A percentile compares a stretch with the other conserved stretches of the same genome.
phyloP scores from a whole-genome alignment of 2,329 filamentous ascomycete genomes.

The Microdochium bolleyi region DNA sequence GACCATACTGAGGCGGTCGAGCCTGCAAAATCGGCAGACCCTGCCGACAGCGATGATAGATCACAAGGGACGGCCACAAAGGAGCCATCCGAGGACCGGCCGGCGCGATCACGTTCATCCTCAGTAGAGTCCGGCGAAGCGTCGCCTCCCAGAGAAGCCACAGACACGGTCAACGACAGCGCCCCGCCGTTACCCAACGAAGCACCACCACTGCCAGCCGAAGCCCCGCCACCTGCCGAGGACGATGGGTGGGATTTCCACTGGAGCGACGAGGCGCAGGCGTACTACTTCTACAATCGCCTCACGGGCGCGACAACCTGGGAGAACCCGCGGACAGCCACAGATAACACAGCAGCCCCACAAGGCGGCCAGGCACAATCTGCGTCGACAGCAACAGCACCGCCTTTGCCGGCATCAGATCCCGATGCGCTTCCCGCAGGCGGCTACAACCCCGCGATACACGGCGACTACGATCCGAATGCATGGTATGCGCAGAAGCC shows the following conservation, averaged over 20 bases:
- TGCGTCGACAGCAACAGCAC: constrained; percentile 11
- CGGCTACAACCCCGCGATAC: constrained; percentile 92
- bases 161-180: constrained; percentile 8
- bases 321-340: constrained; percentile 74
- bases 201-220: constrained; percentile 24
- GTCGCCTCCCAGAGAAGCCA: constrained; percentile 6
- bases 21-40: neutral
- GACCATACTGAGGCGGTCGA: neutral
- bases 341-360: constrained; percentile 18
- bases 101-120: constrained; percentile 3
- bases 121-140: constrained; percentile 11
- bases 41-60: neutral
- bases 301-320: constrained; percentile 70
- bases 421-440: constrained; percentile 38
- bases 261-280: constrained; percentile 61
- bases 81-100: constrained; percentile 1
- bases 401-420: constrained; percentile 23
- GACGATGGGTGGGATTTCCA: constrained; percentile 74
- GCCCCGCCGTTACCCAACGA: constrained; percentile 29
- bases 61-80: neutral
- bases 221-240: constrained; percentile 31
- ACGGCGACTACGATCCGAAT: constrained; percentile 91
- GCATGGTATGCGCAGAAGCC: constrained; percentile 71
- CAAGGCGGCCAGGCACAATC: constrained; percentile 14
- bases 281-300: constrained; percentile 81